Evolutionary conservation across 345 rosid species (phyloP).

Genomic region (Citrus hindsii): DNA sequence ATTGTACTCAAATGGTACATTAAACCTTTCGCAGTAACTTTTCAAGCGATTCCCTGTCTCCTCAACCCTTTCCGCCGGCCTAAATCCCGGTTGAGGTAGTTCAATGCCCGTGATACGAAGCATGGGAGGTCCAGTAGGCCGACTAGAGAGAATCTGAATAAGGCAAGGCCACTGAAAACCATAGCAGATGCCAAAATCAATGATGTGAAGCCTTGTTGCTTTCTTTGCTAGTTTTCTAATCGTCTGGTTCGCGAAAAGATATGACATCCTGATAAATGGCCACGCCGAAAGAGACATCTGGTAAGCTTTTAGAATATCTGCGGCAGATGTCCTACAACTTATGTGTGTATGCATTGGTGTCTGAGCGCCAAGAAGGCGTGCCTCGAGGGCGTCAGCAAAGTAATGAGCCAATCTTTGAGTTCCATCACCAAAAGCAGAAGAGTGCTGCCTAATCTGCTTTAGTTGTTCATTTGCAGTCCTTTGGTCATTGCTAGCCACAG

Average conservation of each 20-base stretch:
- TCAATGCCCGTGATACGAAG: constrained; percentile 76
- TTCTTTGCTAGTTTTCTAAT: constrained; percentile 43
- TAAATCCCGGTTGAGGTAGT: constrained; percentile 80
- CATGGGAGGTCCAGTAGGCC: constrained; percentile 48
- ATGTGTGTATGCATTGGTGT: constrained; percentile 29
- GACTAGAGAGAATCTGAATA: constrained; percentile 46
- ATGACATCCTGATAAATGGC: constrained; percentile 52
- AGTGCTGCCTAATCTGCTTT: constrained; percentile 59
- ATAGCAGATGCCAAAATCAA: constrained; percentile 73
- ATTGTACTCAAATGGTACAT: constrained; percentile 56
- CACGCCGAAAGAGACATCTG: constrained; percentile 44
- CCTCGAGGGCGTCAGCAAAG: constrained; percentile 61
- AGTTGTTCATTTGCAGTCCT: constrained; percentile 52
- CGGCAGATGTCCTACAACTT: constrained; percentile 34
- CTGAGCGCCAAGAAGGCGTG: constrained; percentile 47
- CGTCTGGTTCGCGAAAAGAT: constrained; percentile 40
- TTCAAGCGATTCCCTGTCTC: constrained; percentile 63
- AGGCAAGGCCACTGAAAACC: constrained; percentile 92
- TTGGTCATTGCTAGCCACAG: constrained; percentile 56
- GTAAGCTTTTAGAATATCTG: constrained; percentile 53
- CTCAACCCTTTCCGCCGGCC: constrained; percentile 63
- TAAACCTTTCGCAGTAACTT: constrained; percentile 53
- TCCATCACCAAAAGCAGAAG: constrained; percentile 55
- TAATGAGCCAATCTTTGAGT: constrained; percentile 63
- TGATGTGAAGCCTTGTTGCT: constrained; percentile 60